Percentiles rank a stretch among this genome's conserved stretches.
phyloP scores from a whole-genome alignment of 345 rosid species.

The Streptanthus diversifolius region DNA sequence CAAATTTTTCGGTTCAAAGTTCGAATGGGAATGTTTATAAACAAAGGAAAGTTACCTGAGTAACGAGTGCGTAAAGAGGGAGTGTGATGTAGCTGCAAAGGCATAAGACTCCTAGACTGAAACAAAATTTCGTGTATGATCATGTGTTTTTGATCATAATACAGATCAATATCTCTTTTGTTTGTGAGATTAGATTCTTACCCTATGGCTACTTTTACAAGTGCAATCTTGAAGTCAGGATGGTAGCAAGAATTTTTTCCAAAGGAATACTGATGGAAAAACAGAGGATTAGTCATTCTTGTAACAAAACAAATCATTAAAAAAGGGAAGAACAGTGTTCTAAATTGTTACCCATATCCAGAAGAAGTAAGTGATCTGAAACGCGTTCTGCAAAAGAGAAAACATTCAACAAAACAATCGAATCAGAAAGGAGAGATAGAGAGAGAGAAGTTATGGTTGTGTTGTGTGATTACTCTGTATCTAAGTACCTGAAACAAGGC shows the following conservation, averaged over 20 bases:
- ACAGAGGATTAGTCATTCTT: not conserved
- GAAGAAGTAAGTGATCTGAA: conserved; percentile 85
- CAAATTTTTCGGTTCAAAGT: not conserved
- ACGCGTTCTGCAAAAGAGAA: conserved; percentile 63
- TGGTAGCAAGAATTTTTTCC: conserved; percentile 74
- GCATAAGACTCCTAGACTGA: conserved; percentile 55
- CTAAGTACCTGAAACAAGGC: conserved; percentile 72
- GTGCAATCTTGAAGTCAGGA: conserved; percentile 47
- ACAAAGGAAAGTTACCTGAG: conserved; percentile 52
- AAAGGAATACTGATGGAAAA: conserved; percentile 57
- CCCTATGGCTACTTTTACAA: conserved; percentile 65
- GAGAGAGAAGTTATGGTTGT: not conserved
- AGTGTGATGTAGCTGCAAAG: conserved; percentile 76
- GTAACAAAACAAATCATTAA: not conserved
- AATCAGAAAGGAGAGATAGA: not conserved
- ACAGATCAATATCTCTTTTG: not conserved
- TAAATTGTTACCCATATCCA: conserved; percentile 72
- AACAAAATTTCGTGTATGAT: not conserved
- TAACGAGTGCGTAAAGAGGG: conserved; percentile 74
- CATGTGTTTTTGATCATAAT: not conserved
- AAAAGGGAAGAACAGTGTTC: not conserved
- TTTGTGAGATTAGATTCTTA: conserved; percentile 36
- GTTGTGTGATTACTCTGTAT: not conserved
- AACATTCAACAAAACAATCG: not conserved
- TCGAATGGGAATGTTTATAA: not conserved